phyloP scores from a whole-genome alignment of 371 early-diverging fungal species.

The Enterocytospora artemiae region DNA sequence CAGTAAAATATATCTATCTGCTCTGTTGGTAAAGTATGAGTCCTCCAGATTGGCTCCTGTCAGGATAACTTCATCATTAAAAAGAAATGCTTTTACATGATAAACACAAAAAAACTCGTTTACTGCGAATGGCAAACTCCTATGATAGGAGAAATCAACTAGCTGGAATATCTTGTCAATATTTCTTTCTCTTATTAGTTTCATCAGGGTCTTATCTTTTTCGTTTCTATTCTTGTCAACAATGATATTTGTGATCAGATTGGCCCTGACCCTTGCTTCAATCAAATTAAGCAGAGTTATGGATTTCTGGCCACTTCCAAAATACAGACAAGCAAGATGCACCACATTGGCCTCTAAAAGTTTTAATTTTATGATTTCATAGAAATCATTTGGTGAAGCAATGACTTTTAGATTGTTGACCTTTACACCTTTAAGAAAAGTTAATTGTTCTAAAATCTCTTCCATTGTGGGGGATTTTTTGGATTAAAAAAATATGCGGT shows the following conservation, averaged over 20 bases:
- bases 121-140: conserved; percentile 9
- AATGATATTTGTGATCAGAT: neutral
- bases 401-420: too few relatives aligned
- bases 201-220: neutral
- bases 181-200: conserved; percentile 1
- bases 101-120: conserved; percentile 35
- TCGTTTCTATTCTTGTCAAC: conserved; percentile 26
- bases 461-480: too few relatives aligned
- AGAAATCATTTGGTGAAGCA: too few relatives aligned
- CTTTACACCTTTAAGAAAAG: too few relatives aligned
- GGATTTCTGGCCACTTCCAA: neutral
- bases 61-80: conserved; percentile 37
- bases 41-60: conserved; percentile 47
- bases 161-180: conserved; percentile 5
- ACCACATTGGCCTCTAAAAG: neutral
- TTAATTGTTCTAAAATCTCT: too few relatives aligned
- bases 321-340: neutral
- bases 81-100: conserved; percentile 41
- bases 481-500: too few relatives aligned
- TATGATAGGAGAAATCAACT: neutral
- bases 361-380: too few relatives aligned
- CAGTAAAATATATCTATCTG: conserved; percentile 40
- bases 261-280: neutral
- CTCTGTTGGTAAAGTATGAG: conserved; percentile 38
- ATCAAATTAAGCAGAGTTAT: neutral